phyloP scores from a whole-genome alignment of 371 early-diverging fungal species.

The Nematocida minor region DNA sequence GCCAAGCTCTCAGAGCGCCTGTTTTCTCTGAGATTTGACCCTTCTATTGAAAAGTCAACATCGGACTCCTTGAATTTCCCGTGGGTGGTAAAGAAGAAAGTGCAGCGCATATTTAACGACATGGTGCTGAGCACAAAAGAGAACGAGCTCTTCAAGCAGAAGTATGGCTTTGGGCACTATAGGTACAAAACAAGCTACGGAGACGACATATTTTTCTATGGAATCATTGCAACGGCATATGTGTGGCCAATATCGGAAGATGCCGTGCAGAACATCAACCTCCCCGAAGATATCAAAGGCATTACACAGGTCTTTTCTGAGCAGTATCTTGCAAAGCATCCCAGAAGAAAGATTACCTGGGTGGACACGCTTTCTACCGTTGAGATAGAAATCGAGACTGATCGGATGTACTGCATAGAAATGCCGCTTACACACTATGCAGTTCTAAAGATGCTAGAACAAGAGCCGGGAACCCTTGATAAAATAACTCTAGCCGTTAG shows the following conservation, averaged over 20 bases:
- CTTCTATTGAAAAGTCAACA: not conserved
- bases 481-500: not conserved
- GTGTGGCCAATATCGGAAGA: constrained; percentile 45
- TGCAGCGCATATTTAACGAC: constrained; percentile 32
- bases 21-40: not conserved
- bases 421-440: constrained; percentile 25
- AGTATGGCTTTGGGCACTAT: not conserved
- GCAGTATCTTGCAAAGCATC: constrained; percentile 4
- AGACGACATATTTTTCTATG: constrained; percentile 21
- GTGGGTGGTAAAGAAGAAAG: constrained; percentile 27
- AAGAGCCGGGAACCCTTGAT: not conserved
- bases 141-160: constrained; percentile 9
- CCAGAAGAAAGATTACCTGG: constrained; percentile 18
- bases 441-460: not conserved
- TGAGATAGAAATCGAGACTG: constrained; percentile 34
- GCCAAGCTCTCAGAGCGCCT: constrained; percentile 1
- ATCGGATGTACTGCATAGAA: constrained; percentile 9
- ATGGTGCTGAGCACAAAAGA: constrained; percentile 21
- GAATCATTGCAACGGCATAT: constrained; percentile 24
- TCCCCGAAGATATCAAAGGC: not conserved
- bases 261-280: not conserved
- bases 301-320: not conserved
- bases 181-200: not conserved
- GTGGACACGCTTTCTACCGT: constrained; percentile 8
- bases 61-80: not conserved